A percentile compares a stretch with the other conserved stretches of the same genome.
Evolutionary conservation across 78 protist species (phyloP).

Genomic region (Dictyostelium intermedium): DNA sequence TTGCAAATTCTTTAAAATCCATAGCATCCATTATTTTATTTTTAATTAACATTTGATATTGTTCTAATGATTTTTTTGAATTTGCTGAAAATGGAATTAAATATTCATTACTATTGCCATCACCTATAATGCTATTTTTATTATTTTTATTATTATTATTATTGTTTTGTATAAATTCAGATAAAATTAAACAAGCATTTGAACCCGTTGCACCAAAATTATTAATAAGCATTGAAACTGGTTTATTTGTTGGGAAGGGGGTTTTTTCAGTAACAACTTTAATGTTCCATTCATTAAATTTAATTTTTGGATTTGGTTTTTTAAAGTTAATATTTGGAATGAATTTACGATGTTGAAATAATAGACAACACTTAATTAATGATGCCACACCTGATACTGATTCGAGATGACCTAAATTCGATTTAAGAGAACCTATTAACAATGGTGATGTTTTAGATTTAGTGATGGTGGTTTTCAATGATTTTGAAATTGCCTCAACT

Average conservation of each 20-base stretch:
- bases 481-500: neutral
- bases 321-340: neutral
- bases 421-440: neutral
- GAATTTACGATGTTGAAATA: neutral
- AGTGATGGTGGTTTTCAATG: neutral
- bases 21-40: no score
- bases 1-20: constrained; percentile 18
- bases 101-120: neutral
- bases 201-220: constrained; percentile 68
- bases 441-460: neutral
- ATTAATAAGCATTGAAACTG: constrained; percentile 16
- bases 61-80: neutral
- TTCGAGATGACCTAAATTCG: neutral
- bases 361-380: neutral
- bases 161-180: constrained; percentile 73
- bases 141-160: no score
- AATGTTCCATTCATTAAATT: constrained; percentile 32
- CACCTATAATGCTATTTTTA: no score
- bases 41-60: neutral
- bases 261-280: constrained; percentile 3
- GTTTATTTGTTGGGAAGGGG: neutral
- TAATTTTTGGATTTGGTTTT: constrained; percentile 4
- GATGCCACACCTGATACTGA: neutral
- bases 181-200: no score
- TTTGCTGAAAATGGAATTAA: constrained; percentile 32